phyloP scores from a whole-genome alignment of 108 stramenopile genomes.

The Phaeodactylum tricornutum region DNA sequence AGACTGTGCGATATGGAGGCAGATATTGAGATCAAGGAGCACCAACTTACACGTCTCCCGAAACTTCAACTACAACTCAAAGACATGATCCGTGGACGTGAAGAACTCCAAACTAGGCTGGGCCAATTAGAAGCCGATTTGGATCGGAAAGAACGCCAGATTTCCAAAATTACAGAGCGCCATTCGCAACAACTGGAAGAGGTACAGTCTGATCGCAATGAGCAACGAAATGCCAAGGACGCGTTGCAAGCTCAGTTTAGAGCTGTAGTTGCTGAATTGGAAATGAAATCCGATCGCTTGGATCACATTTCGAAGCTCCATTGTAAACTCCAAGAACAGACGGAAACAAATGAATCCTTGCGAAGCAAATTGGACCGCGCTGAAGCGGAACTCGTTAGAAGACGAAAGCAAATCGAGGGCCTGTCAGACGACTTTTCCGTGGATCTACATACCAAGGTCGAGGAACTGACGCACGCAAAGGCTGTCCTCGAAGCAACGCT shows the following conservation, averaged over 20 bases:
- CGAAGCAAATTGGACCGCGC: background rate
- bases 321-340: background rate
- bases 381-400: background rate
- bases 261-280: slow-evolving; percentile 10
- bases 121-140: slow-evolving; percentile 4
- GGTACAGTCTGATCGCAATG: slow-evolving; percentile 14
- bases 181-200: background rate
- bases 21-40: slow-evolving; percentile 11
- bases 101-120: slow-evolving; percentile 3
- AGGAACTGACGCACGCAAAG: slow-evolving; percentile 9
- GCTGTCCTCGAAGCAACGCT: slow-evolving; percentile 5
- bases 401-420: background rate
- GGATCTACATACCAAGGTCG: slow-evolving; percentile 8
- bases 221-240: too few relatives aligned
- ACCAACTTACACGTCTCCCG: slow-evolving; percentile 7
- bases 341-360: slow-evolving; percentile 1
- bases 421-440: background rate
- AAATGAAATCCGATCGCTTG: slow-evolving; percentile 14
- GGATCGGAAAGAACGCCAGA: slow-evolving; percentile 2
- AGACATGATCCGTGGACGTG: slow-evolving; percentile 5
- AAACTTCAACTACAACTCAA: slow-evolving; percentile 7
- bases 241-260: slow-evolving; percentile 13
- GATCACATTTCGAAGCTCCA: background rate
- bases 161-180: background rate
- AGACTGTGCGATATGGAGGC: slow-evolving; percentile 10